phyloP scores from a whole-genome alignment of 331 rosid species.

The Quercus phellos region DNA sequence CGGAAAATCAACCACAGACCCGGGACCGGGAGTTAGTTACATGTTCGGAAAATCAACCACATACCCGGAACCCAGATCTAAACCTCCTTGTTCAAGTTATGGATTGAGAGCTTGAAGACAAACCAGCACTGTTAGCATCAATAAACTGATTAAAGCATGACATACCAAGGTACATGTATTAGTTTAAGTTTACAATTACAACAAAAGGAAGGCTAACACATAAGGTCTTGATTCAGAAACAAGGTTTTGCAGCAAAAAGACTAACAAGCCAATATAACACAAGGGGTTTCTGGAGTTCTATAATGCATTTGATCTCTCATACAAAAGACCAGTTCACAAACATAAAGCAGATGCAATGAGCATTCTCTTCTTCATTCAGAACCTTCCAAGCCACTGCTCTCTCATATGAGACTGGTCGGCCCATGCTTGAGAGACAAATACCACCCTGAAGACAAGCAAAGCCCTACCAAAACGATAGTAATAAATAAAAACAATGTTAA shows the following conservation, averaged over 20 bases:
- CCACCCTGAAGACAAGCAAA: constrained; percentile 97
- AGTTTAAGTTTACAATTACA: background rate
- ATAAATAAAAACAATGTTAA: background rate
- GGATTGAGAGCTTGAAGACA: background rate
- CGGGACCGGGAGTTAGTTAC: too few relatives aligned
- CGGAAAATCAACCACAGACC: too few relatives aligned
- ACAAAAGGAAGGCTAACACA: background rate
- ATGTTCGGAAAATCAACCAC: too few relatives aligned
- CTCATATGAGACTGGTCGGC: constrained; percentile 89
- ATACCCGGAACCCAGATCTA: background rate
- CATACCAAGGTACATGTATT: background rate
- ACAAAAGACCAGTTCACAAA: constrained; percentile 98
- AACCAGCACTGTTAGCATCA: background rate
- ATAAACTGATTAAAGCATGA: background rate
- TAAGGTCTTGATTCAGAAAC: background rate
- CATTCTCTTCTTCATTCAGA: constrained; percentile 91
- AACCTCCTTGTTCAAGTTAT: too few relatives aligned
- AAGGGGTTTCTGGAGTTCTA: constrained; percentile 16
- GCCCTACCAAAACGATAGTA: constrained; percentile 46
- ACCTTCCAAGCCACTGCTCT: constrained; percentile 99
- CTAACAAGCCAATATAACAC: constrained; percentile 24
- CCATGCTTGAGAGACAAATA: constrained; percentile 98
- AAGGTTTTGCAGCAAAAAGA: background rate
- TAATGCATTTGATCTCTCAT: constrained; percentile 27
- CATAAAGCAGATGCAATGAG: constrained; percentile 94